A percentile compares a stretch with the other conserved stretches of the same genome.
Evolutionary conservation across 2,329 filamentous ascomycete genomes (phyloP).

Genomic region (Balansia obtecta): DNA sequence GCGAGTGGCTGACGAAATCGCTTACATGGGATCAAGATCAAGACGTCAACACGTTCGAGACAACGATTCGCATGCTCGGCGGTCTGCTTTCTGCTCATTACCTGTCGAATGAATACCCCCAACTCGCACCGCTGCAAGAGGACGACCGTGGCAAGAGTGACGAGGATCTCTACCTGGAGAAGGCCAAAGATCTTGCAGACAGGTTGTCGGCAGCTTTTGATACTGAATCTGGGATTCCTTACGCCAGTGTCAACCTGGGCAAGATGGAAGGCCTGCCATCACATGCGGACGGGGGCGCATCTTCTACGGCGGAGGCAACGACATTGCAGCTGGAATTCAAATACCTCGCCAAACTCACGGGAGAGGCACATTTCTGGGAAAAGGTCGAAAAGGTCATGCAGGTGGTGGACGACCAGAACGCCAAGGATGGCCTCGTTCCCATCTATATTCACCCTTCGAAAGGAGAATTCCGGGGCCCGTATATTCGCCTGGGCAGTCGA

Average conservation of each 20-base stretch:
- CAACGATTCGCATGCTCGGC: slow-evolving; percentile 93
- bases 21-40: slow-evolving; percentile 84
- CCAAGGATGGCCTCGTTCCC: slow-evolving; percentile 72
- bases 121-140: slow-evolving; percentile 62
- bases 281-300: slow-evolving; percentile 75
- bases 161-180: slow-evolving; percentile 91
- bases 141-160: slow-evolving; percentile 61
- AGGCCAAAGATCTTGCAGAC: slow-evolving; percentile 85
- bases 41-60: slow-evolving; percentile 96
- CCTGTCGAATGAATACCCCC: slow-evolving; percentile 69
- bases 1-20: slow-evolving; percentile 75
- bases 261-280: slow-evolving; percentile 65
- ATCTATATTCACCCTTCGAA: slow-evolving; percentile 77
- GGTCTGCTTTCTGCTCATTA: slow-evolving; percentile 90
- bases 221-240: slow-evolving; percentile 74
- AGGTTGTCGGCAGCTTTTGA: slow-evolving; percentile 80
- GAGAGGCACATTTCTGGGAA: slow-evolving; percentile 87
- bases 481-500: slow-evolving; percentile 84
- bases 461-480: slow-evolving; percentile 68
- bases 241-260: slow-evolving; percentile 78
- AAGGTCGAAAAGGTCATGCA: slow-evolving; percentile 85
- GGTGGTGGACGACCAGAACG: slow-evolving; percentile 71
- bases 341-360: slow-evolving; percentile 88
- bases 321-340: slow-evolving; percentile 94
- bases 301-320: slow-evolving; percentile 87